phyloP scores from a whole-genome alignment of 2,329 filamentous ascomycete species.

The Mariannaea elegans region DNA sequence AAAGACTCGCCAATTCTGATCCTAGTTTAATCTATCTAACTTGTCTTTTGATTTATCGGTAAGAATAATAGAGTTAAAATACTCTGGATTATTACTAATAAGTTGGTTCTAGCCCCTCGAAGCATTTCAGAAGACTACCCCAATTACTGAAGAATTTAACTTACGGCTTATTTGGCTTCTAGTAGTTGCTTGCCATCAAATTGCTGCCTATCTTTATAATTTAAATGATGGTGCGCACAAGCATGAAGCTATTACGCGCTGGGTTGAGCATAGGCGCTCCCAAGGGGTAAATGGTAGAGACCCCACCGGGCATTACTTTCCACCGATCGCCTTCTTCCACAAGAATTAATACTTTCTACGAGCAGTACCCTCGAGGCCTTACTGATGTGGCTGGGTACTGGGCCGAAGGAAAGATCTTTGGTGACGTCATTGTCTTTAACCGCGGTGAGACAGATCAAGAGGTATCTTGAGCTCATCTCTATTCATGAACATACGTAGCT shows the following conservation, averaged over 20 bases:
- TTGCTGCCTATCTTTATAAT: slow-evolving; percentile 14
- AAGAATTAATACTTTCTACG: not conserved
- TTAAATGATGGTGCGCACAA: slow-evolving; percentile 15
- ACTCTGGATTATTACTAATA: not conserved
- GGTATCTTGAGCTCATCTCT: slow-evolving; percentile 4
- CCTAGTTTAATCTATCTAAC: not conserved
- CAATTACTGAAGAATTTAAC: slow-evolving; percentile 7
- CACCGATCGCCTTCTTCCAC: slow-evolving; percentile 2
- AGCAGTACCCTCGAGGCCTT: slow-evolving; percentile 40
- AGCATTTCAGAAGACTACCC: slow-evolving; percentile 1
- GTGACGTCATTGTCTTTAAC: slow-evolving; percentile 43
- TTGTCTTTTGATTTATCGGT: not conserved
- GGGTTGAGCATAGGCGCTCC: not conserved
- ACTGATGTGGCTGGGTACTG: slow-evolving; percentile 40
- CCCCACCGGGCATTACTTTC: not conserved
- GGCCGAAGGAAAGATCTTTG: slow-evolving; percentile 42
- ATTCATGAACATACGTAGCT: not conserved
- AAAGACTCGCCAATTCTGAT: slow-evolving; percentile 6
- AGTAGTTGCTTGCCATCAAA: slow-evolving; percentile 12
- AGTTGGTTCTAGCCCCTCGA: not conserved
- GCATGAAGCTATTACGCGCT: slow-evolving; percentile 13
- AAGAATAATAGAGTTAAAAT: not conserved
- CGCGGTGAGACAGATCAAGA: slow-evolving; percentile 31
- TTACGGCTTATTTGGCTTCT: slow-evolving; percentile 19
- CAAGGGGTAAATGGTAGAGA: not conserved